These are phyloP conservation scores for Castanea mollissima DNA, from an alignment of 306 rosid genomes.

Conservation along the genomic window DNA sequence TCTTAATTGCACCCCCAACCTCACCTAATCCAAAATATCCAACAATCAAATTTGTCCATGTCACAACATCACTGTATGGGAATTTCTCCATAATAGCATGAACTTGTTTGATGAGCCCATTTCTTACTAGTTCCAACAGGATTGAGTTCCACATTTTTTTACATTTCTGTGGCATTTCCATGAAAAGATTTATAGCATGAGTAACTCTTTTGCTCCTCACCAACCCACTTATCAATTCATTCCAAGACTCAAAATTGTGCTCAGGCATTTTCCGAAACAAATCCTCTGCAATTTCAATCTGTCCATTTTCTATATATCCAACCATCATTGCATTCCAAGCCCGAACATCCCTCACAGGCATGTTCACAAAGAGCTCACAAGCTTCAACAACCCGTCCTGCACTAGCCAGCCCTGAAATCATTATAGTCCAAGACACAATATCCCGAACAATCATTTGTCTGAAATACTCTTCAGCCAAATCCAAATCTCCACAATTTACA, in stretches of 20 bases:
- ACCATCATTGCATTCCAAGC: conserved; percentile 50
- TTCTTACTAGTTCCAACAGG: conserved; percentile 34
- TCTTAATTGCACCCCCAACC: conserved; percentile 29
- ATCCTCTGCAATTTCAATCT: conserved; percentile 29
- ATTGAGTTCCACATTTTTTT: conserved; percentile 43
- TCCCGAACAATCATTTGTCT: conserved; percentile 30
- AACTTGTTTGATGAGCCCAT: conserved; percentile 36
- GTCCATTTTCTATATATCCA: conserved; percentile 42
- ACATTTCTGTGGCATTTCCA: conserved; percentile 49
- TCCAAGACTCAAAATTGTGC: conserved; percentile 42
- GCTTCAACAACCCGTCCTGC: conserved; percentile 41
- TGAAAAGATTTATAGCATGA: conserved; percentile 43
- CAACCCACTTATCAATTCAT: conserved; percentile 39
- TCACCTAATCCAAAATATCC: conserved; percentile 46
- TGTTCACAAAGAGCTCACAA: conserved; percentile 35
- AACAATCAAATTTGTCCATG: conserved; percentile 51
- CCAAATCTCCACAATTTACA: conserved; percentile 35
- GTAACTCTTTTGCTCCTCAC: conserved; percentile 24
- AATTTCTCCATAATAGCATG: conserved; percentile 44
- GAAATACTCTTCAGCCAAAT: conserved; percentile 42
- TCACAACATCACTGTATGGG: conserved; percentile 40
- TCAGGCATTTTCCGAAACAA: conserved; percentile 45
- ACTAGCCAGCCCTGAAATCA: conserved; percentile 34
- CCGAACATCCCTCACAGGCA: conserved; percentile 41
- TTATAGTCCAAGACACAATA: conserved; percentile 54